phyloP scores from a whole-genome alignment of 1,284 basidiomycete genomes.

The Xerocomus nothofagi region DNA sequence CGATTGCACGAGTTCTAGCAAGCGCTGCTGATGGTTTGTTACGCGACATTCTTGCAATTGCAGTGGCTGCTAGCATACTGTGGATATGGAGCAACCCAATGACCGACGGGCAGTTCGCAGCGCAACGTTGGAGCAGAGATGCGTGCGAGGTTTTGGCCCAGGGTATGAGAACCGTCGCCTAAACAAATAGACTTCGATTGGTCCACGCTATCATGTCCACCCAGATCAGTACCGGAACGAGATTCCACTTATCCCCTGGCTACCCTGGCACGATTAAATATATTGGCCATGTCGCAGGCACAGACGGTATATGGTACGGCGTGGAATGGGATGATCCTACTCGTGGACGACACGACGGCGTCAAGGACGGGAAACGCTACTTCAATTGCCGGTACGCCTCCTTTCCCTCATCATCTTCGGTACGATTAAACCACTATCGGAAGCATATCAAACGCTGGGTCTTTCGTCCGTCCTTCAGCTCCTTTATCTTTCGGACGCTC shows the following conservation, averaged over 20 bases:
- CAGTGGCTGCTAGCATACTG: conserved; percentile 33
- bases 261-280: conserved; percentile 71
- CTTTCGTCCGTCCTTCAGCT: conserved; percentile 71
- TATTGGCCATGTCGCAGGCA: conserved; percentile 64
- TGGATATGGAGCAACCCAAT: conserved; percentile 5
- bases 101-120: neutral
- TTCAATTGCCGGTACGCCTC: conserved; percentile 73
- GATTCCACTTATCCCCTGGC: conserved; percentile 48
- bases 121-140: neutral
- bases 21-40: conserved; percentile 36
- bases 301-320: conserved; percentile 81
- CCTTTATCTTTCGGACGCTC: conserved; percentile 60
- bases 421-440: conserved; percentile 13
- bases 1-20: conserved; percentile 54
- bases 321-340: conserved; percentile 91
- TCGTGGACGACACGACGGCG: conserved; percentile 87
- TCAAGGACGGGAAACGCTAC: conserved; percentile 75
- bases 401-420: neutral
- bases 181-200: conserved; percentile 14
- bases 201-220: conserved; percentile 17
- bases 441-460: conserved; percentile 60
- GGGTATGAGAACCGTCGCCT: conserved; percentile 14
- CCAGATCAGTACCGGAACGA: conserved; percentile 44
- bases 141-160: neutral
- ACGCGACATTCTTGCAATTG: conserved; percentile 35